Conservation (phyloP, 108 stramenopile genomes). For the Fragilaria radians region DNA sequence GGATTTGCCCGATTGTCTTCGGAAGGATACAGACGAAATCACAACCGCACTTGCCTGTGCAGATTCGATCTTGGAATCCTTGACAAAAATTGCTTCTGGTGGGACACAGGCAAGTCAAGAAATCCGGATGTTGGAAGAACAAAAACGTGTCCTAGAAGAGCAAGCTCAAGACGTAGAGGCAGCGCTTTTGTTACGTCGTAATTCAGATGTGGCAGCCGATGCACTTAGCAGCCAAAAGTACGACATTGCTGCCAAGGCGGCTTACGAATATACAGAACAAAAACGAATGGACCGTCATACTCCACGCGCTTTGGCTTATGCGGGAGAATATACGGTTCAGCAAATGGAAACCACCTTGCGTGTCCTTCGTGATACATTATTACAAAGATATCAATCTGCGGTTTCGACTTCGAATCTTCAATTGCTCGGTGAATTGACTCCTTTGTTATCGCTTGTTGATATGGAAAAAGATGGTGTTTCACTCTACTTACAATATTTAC, state of each 20-base stretch:
- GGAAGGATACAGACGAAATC: conserved; percentile 5
- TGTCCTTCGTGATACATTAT: conserved; percentile 30
- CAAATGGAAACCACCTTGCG: conserved; percentile 38
- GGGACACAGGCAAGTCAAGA: conserved; percentile 75
- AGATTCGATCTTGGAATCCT: conserved; percentile 68
- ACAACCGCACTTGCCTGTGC: conserved; percentile 29
- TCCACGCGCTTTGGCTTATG: conserved; percentile 33
- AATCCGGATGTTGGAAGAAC: conserved; percentile 60
- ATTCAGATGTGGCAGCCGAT: conserved; percentile 31
- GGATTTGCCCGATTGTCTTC: no score
- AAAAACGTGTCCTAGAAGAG: conserved; percentile 53
- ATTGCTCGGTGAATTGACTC: conserved; percentile 52
- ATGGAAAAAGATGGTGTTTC: conserved; percentile 64
- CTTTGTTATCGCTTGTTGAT: conserved; percentile 60
- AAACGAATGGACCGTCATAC: conserved; percentile 19
- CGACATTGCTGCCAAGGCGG: conserved; percentile 44
- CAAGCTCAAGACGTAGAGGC: conserved; percentile 57
- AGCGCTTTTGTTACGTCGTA: conserved; percentile 50
- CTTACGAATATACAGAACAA: conserved; percentile 38
- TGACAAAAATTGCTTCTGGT: conserved; percentile 78
- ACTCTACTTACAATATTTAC: conserved; percentile 60
- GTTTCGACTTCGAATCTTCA: conserved; percentile 47
- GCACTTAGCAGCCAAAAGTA: conserved; percentile 45
- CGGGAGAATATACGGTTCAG: conserved; percentile 54
- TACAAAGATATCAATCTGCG: conserved; percentile 56